Evolutionary conservation across 495 filamentous ascomycete species (phyloP).

Genomic region (Evansstolkia leycettana): DNA sequence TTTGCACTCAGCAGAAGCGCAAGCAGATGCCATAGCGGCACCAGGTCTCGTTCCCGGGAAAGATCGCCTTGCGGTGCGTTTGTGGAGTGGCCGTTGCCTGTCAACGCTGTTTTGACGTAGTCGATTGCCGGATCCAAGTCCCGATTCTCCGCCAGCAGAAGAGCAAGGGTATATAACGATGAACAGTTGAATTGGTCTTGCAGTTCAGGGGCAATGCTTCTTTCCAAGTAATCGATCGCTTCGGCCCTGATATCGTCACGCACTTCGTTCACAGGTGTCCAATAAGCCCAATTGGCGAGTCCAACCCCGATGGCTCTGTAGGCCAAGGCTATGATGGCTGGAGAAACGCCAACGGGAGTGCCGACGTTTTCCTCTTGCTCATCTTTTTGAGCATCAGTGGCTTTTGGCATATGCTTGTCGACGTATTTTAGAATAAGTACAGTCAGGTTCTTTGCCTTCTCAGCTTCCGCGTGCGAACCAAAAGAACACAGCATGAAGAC

Average conservation of each 20-base stretch:
- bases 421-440: slow-evolving; percentile 55
- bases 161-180: slow-evolving; percentile 65
- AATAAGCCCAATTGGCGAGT: slow-evolving; percentile 72
- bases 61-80: slow-evolving; percentile 13
- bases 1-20: slow-evolving; percentile 74
- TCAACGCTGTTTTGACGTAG: slow-evolving; percentile 52
- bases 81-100: slow-evolving; percentile 18
- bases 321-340: slow-evolving; percentile 46
- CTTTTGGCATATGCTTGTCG: slow-evolving; percentile 26
- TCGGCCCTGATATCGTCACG: slow-evolving; percentile 57
- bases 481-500: slow-evolving; percentile 73
- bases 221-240: slow-evolving; percentile 62
- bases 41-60: slow-evolving; percentile 26
- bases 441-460: slow-evolving; percentile 60
- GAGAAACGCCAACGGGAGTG: slow-evolving; percentile 29
- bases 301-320: slow-evolving; percentile 75
- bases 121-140: slow-evolving; percentile 67
- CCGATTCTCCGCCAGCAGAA: slow-evolving; percentile 68
- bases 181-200: slow-evolving; percentile 51
- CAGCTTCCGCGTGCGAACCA: slow-evolving; percentile 58
- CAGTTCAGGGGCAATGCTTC: slow-evolving; percentile 51
- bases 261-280: slow-evolving; percentile 58
- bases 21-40: slow-evolving; percentile 67
- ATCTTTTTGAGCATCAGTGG: slow-evolving; percentile 22
- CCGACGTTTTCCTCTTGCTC: slow-evolving; percentile 9